Base-by-base conservation (phyloP, 1,284 basidiomycete species). In the Ceratobasidium sp. region DNA sequence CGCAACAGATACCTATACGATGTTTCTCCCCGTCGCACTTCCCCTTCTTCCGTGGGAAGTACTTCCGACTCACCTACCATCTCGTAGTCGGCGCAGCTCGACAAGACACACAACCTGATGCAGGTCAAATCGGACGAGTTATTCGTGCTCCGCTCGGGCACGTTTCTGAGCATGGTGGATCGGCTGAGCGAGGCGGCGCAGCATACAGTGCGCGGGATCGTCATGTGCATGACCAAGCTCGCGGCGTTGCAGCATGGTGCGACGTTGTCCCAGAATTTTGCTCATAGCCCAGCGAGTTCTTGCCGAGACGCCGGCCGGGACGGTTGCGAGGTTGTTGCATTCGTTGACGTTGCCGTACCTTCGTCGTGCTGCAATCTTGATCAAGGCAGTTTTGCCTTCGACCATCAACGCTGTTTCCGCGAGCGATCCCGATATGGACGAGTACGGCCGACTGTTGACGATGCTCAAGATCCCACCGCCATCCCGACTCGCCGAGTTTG, bases 281-380 rank as follows among this genome's bases (percentile, higher is more conserved):
- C 93, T 93, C 81, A 92, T 91, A 0, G 92, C 93, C 3, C 93
- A 91, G 48, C 84, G 93, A 62, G 91, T 92, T 3, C 91, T 94
- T 67, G 91, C 93, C 69, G 89, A 91, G 6, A 94, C 93, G 81
- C 93, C 93, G 71, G 92, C 94, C 81, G 91, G 91, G 2, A 87
- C 91, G 38, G 92, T 99, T 73, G 94, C 96, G 82, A 96, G 94
- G 84, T 86, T 97, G 69, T 86, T 99, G 64, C 97, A 97, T 83
- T 89, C 91, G 0, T 96, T 97, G 85, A 97, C 96, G 0, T 87
- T 99, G 7, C 96, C 96, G 0, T 98, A 98, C 88, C 89, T 99
- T n/a, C 92, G 97, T 50, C 91, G 94, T 4, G 94, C 94, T 0
- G 92, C 95, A 5, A 94, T 98, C 56, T 88, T 99, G 10, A 95